Conservation (phyloP, 257 asterid species). For the Leonotis leonurus region DNA sequence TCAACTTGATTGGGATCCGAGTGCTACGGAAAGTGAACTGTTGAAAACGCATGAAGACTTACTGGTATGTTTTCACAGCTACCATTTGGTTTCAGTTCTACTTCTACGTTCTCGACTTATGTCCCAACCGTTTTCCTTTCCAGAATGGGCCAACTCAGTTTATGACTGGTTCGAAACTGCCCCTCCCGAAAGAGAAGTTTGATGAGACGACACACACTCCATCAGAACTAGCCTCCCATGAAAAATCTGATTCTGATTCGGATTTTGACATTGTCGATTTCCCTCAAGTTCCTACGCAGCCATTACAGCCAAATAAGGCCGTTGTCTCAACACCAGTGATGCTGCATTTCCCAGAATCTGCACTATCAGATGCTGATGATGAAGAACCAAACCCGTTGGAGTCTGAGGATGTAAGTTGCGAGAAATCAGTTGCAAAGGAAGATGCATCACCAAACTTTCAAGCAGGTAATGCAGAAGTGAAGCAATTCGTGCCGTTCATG, state of each 20-base stretch:
- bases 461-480: too few species aligned
- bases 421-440: constrained; percentile 23
- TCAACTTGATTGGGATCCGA: constrained; percentile 89
- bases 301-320: constrained; percentile 41
- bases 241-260: constrained; percentile 48
- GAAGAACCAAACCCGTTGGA: constrained; percentile 33
- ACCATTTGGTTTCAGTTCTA: neutral
- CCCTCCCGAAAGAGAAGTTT: constrained; percentile 57
- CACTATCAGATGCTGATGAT: constrained; percentile 55
- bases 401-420: constrained; percentile 19
- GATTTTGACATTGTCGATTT: constrained; percentile 57
- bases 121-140: constrained; percentile 11
- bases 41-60: constrained; percentile 83
- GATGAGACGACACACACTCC: constrained; percentile 28
- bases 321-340: constrained; percentile 53
- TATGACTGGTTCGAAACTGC: constrained; percentile 51
- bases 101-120: constrained; percentile 5
- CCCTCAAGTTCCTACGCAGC: constrained; percentile 77
- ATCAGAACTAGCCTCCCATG: constrained; percentile 33
- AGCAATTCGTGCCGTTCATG: constrained; percentile 60
- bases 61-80: constrained; percentile 41
- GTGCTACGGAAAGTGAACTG: constrained; percentile 62
- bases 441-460: too few species aligned
- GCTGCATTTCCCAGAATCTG: constrained; percentile 85
- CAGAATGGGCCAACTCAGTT: constrained; percentile 80